Percentiles rank a stretch among this genome's conserved stretches.
phyloP scores from a whole-genome alignment of 768 basidiomycete genomes.

The Lactifluus piperatus region DNA sequence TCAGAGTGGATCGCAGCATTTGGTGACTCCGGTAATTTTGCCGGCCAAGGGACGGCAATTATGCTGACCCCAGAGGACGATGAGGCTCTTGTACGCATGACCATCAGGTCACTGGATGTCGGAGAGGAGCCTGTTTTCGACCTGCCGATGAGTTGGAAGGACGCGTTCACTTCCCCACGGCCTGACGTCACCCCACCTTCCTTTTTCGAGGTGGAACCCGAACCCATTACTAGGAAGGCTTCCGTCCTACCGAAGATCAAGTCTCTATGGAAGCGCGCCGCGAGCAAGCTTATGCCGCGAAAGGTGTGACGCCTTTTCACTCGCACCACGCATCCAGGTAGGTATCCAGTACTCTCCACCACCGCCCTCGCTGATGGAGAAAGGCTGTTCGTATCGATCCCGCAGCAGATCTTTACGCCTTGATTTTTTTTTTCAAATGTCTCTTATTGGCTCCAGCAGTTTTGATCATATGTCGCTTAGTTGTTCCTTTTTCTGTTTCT shows the following conservation, averaged over 20 bases:
- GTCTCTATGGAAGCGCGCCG: slow-evolving; percentile 14
- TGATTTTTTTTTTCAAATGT: not conserved
- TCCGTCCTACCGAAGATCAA: slow-evolving; percentile 9
- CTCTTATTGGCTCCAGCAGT: not conserved
- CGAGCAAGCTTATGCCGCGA: slow-evolving; percentile 4
- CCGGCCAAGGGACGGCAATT: not conserved
- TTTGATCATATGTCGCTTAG: not conserved
- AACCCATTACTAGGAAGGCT: slow-evolving; percentile 1
- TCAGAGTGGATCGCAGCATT: not conserved
- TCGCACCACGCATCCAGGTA: not conserved
- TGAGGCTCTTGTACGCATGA: slow-evolving; percentile 7
- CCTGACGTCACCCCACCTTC: not conserved
- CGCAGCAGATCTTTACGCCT: not conserved
- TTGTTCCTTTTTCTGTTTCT: not conserved
- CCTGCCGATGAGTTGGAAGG: slow-evolving; percentile 8
- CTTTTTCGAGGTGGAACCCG: not conserved
- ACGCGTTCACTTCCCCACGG: not conserved
- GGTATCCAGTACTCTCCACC: not conserved
- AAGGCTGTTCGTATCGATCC: not conserved
- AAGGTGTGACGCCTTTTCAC: not conserved
- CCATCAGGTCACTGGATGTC: slow-evolving; percentile 9
- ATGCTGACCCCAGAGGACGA: not conserved
- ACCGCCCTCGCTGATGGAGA: not conserved
- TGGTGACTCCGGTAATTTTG: not conserved
- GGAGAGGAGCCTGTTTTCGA: slow-evolving; percentile 13